phyloP scores from a whole-genome alignment of 1,284 basidiomycete genomes.

The Coniferiporia weirii region DNA sequence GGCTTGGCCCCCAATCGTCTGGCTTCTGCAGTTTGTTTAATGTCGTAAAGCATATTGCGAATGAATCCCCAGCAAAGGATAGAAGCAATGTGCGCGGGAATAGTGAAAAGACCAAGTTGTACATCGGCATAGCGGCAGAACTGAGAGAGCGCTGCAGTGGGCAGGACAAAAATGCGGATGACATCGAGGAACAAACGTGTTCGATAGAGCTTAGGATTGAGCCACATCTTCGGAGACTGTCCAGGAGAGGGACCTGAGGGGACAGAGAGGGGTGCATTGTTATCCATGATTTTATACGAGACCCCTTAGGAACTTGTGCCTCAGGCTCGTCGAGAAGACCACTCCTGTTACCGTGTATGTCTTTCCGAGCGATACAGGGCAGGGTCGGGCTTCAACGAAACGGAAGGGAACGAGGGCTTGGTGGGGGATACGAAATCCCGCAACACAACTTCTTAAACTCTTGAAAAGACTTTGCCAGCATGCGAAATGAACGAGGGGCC shows the following conservation, averaged over 20 bases:
- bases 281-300: slow-evolving; percentile 10
- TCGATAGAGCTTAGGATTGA: slow-evolving; percentile 25
- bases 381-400: too few species aligned
- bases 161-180: slow-evolving; percentile 35
- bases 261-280: not conserved
- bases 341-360: too few species aligned
- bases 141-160: slow-evolving; percentile 31
- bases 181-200: slow-evolving; percentile 32
- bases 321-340: too few species aligned
- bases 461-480: too few species aligned
- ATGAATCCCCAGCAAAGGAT: slow-evolving; percentile 36
- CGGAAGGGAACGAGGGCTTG: too few species aligned
- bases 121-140: slow-evolving; percentile 26
- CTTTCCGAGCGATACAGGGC: too few species aligned
- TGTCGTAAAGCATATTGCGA: slow-evolving; percentile 32
- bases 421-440: too few species aligned
- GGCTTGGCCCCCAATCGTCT: slow-evolving; percentile 41
- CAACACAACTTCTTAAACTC: too few species aligned
- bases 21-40: slow-evolving; percentile 39
- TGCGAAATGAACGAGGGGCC: not conserved
- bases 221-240: slow-evolving; percentile 14
- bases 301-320: not conserved
- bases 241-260: slow-evolving; percentile 8
- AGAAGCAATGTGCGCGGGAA: slow-evolving; percentile 36
- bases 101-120: slow-evolving; percentile 29